phyloP scores from a whole-genome alignment of 495 filamentous ascomycete species.

The Evansstolkia leycettana region DNA sequence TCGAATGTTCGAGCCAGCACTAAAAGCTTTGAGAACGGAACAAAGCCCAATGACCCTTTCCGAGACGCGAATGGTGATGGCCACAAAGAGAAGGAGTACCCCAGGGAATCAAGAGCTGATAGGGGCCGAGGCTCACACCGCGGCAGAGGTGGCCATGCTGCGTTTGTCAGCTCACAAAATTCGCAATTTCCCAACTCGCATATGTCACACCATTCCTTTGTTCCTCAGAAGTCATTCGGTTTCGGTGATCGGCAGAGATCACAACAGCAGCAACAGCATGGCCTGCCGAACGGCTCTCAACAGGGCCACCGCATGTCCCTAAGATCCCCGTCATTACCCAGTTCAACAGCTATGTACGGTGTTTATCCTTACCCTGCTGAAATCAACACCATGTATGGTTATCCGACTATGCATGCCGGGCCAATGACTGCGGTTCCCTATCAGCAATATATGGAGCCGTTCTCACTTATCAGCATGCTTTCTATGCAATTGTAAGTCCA shows the following conservation, averaged over 20 bases:
- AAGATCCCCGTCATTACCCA: conserved; percentile 38
- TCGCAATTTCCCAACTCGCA: conserved; percentile 37
- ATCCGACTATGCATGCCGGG: conserved; percentile 39
- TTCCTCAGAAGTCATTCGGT: conserved; percentile 24
- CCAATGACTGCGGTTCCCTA: conserved; percentile 54
- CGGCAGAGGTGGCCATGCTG: conserved; percentile 34
- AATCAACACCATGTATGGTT: conserved; percentile 36
- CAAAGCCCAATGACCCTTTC: conserved; percentile 27
- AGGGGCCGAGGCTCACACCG: conserved; percentile 42
- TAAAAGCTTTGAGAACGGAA: conserved; percentile 25
- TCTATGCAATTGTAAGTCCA: conserved; percentile 53
- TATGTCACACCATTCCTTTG: conserved; percentile 27
- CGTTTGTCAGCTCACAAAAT: conserved; percentile 26
- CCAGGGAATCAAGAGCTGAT: conserved; percentile 36
- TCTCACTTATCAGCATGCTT: conserved; percentile 42
- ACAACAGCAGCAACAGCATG: conserved; percentile 15
- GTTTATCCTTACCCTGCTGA: conserved; percentile 26
- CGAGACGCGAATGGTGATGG: conserved; percentile 18
- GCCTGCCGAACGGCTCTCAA: conserved; percentile 22
- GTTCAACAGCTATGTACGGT: conserved; percentile 24
- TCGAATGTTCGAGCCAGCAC: conserved; percentile 18
- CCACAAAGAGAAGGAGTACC: conserved; percentile 19
- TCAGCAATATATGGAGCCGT: conserved; percentile 44
- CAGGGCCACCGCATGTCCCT: conserved; percentile 29
- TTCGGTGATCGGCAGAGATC: conserved; percentile 31